Evolutionary conservation across 2,329 filamentous ascomycete species (phyloP), one percentile per base, ranked within the genome.

Genomic region (Claviceps sp.): DNA sequence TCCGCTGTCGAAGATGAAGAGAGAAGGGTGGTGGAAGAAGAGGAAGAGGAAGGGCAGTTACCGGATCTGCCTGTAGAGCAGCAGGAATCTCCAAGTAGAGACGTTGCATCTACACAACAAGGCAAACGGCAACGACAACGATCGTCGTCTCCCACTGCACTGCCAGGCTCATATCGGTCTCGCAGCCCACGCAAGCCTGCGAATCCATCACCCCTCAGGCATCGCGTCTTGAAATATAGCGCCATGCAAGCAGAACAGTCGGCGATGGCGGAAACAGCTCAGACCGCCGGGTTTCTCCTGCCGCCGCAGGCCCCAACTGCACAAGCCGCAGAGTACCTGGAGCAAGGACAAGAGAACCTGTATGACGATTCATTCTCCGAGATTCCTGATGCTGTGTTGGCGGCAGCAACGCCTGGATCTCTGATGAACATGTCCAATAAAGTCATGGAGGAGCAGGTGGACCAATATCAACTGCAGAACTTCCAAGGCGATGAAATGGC

Each of bases 321-420:
- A 48, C 34, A 45, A 47, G 48, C 38, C 39, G 52, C 59, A 34
- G 54, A 45, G 5, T 47, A 41, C 10, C 50, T 56, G 0, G 60
- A 60, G 2, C 58, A 63, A 1, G 62, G 67, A 2, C 64, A 68
- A 22, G 60, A 64, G 2, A 64, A 62, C 41, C 48, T 62, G 30
- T 76, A 78, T 45, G 74, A 79, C 1, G 77, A 80, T 55, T 78
- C 76, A 0, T 81, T 80, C 56, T 80, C 77, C 0, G 75, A 78
- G 50, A 76, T 80, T 16, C 75, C 77, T 0, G 70, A 75, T 16
- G 68, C 63, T 4, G 65, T 78, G 2, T 69, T 80, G 4, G 69
- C 68, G 14, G 74, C 74, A 30, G 77, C 74, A 4, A 76, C 71
- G 1, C 75, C 72, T 1, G 63, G 61, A 16, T 55, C 60, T 2